Evolutionary conservation across 2,329 filamentous ascomycete species (phyloP).

Genomic region (Thelonectria olida): DNA sequence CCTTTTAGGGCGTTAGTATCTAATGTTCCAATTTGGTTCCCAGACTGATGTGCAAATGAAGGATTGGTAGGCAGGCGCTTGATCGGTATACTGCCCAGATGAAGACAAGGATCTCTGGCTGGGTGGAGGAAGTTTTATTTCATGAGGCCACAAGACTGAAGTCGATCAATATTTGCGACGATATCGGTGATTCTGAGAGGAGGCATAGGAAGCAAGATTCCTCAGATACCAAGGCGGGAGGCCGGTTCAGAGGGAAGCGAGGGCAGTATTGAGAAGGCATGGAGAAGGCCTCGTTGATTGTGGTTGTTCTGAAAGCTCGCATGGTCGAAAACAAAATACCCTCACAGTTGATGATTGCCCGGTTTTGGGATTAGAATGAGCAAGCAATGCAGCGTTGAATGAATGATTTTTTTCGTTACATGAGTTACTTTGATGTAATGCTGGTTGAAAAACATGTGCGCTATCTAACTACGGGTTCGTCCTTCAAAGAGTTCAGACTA

Average conservation of each 20-base stretch:
- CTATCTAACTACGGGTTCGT: no score
- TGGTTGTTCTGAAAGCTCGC: conserved; percentile 6
- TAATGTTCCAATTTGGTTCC: neutral
- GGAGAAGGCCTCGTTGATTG: neutral
- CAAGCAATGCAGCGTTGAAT: conserved; percentile 8
- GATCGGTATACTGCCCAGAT: neutral
- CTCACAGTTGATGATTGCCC: conserved; percentile 9
- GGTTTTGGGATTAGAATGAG: neutral
- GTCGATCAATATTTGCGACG: neutral
- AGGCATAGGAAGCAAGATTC: neutral
- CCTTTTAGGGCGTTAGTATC: neutral
- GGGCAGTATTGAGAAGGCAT: no score
- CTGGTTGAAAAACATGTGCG: no score
- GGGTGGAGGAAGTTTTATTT: neutral
- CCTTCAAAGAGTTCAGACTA: no score
- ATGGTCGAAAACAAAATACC: conserved; percentile 20
- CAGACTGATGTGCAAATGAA: neutral
- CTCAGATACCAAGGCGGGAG: neutral
- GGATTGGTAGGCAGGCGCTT: neutral
- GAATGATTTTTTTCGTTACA: neutral
- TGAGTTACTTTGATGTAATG: neutral
- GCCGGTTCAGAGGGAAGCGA: neutral
- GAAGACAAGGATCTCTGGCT: neutral
- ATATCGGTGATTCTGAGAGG: neutral
- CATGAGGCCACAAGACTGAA: neutral